Base-by-base conservation (phyloP, 345 rosid genomes). In the Citrus sp. region DNA sequence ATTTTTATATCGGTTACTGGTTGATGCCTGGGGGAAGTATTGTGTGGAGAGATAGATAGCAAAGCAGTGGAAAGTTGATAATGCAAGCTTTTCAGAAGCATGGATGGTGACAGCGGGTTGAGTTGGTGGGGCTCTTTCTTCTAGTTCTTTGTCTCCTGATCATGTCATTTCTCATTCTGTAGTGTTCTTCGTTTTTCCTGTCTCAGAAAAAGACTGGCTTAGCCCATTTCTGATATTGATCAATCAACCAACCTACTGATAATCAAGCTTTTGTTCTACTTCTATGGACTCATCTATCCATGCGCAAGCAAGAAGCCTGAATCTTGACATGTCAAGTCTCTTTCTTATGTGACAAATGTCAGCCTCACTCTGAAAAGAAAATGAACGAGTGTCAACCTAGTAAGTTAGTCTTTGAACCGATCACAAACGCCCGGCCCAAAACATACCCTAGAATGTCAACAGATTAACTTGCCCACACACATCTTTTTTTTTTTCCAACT, bases 61-160 rank as follows among this genome's bases (percentile, higher is more conserved):
- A 19, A 73, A 25, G 28, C 21, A 27, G 37, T 51, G 38, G 70
- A 46, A 24, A 24, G 42, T 24, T 64, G n/a, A 62, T 30, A 54
- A 60, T 22, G 30, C 55, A 65, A 73, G 32, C 54, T 77, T 68
- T 61, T 14, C 56, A 67, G 76, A 78, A 62, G 62, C 71, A 63
- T 27, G 61, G 59, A 28, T 38, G 67, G 54, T 54, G 79, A 76
- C 34, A 58, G 76, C 8, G 37, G 75, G 73, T 54, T 60, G 32
- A 28, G 51, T 19, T 72, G 70, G 80, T 80, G 66, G 74, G 79
- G 66, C 69, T 78, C 76, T 73, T 60, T 6, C 5, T 12, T 62
- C 13, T 14, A 51, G 35, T 24, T 73, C 74, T 40, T 68, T 67
- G 34, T 67, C 76, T 46, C 77, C 72, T 67, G 56, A 77, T 70